phyloP scores from a whole-genome alignment of 768 basidiomycete genomes.

The Tulasnella calospora region DNA sequence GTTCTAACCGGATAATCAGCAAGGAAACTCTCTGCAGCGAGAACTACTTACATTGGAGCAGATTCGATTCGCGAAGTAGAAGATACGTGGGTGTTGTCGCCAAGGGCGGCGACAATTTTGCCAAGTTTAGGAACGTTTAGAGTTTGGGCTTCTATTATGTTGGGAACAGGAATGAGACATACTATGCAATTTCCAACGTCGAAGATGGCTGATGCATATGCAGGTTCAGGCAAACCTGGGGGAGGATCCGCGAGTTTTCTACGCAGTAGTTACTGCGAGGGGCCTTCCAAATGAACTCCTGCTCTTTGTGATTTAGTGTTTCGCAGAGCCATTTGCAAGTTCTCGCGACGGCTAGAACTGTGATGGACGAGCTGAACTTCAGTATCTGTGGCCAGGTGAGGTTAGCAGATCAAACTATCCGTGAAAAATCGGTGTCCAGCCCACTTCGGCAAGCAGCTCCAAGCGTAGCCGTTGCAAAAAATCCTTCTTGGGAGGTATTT shows the following conservation, averaged over 20 bases:
- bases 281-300: conserved; percentile 12
- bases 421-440: background rate
- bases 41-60: background rate
- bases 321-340: conserved; percentile 21
- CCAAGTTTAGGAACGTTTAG: background rate
- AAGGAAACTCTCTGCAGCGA: background rate
- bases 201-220: conserved; percentile 23
- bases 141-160: background rate
- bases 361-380: background rate
- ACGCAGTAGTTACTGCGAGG: background rate
- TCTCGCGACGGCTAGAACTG: conserved; percentile 10
- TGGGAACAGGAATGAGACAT: background rate
- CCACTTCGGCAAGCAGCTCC: conserved; percentile 2
- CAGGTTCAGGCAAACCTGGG: conserved; percentile 17
- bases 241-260: conserved; percentile 11
- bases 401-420: background rate
- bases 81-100: background rate
- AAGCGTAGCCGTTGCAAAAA: background rate
- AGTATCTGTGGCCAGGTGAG: background rate
- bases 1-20: background rate
- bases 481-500: background rate
- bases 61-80: background rate
- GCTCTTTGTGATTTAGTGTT: conserved; percentile 4
- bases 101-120: background rate
- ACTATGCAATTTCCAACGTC: conserved; percentile 16